phyloP scores from a whole-genome alignment of 2,329 filamentous ascomycete genomes.

The Cercospora sp. region DNA sequence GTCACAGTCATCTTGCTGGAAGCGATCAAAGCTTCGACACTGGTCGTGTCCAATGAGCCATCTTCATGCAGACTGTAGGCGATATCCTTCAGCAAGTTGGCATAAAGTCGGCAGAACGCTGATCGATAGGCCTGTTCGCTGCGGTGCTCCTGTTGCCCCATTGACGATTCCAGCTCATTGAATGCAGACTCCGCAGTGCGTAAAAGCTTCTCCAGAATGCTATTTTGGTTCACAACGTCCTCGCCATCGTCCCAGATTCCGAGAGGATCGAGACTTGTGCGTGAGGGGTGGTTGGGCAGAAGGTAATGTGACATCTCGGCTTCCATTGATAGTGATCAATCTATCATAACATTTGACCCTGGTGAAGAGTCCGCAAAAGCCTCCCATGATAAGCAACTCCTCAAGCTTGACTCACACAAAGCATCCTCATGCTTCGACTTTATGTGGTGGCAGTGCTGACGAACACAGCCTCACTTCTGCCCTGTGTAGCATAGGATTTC shows the following conservation, averaged over 20 bases:
- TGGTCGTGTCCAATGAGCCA: neutral
- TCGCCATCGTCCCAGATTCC: slow-evolving; percentile 13
- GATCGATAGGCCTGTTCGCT: neutral
- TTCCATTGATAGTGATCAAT: neutral
- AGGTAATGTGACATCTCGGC: neutral
- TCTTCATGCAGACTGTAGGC: slow-evolving; percentile 20
- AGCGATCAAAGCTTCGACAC: neutral
- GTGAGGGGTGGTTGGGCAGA: slow-evolving; percentile 13
- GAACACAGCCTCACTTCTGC: neutral
- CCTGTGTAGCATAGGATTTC: neutral
- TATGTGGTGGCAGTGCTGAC: neutral
- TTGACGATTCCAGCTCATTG: neutral
- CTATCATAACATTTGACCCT: neutral
- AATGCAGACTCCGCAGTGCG: neutral
- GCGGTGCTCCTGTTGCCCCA: neutral
- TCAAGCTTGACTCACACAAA: neutral
- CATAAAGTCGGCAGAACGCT: slow-evolving; percentile 4
- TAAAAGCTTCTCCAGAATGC: neutral
- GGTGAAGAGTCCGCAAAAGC: neutral
- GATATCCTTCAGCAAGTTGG: slow-evolving; percentile 13
- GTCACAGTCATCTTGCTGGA: neutral
- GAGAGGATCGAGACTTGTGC: slow-evolving; percentile 16
- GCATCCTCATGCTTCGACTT: neutral
- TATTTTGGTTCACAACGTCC: slow-evolving; percentile 1
- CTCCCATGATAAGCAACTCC: neutral